These are phyloP conservation scores for Venturia pyrina DNA, from an alignment of 2,329 filamentous ascomycete species.

Conservation along the genomic window DNA sequence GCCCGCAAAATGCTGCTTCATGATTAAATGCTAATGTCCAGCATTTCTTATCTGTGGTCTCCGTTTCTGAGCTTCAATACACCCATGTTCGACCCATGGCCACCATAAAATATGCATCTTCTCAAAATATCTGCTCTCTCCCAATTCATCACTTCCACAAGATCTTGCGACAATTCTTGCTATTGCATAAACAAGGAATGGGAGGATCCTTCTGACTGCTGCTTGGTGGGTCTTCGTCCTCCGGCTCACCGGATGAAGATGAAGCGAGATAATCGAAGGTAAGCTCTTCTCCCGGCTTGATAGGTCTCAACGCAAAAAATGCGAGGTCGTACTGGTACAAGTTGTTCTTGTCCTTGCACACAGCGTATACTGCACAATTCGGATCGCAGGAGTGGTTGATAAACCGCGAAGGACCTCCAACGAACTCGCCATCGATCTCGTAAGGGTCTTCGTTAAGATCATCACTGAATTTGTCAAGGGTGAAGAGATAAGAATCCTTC, in stretches of 20 bases:
- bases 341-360: slow-evolving; percentile 67
- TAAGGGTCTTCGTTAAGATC: slow-evolving; percentile 36
- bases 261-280: slow-evolving; percentile 69
- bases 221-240: slow-evolving; percentile 24
- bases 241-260: slow-evolving; percentile 17
- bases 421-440: slow-evolving; percentile 57
- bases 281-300: slow-evolving; percentile 56
- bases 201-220: slow-evolving; percentile 24
- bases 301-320: slow-evolving; percentile 61
- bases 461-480: slow-evolving; percentile 70
- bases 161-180: slow-evolving; percentile 56
- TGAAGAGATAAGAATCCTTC: slow-evolving; percentile 74
- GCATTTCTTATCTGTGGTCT: background rate
- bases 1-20: background rate
- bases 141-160: slow-evolving; percentile 43
- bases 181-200: slow-evolving; percentile 46
- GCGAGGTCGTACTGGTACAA: slow-evolving; percentile 66
- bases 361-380: slow-evolving; percentile 69
- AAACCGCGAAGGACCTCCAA: slow-evolving; percentile 69
- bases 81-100: background rate
- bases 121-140: background rate
- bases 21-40: background rate
- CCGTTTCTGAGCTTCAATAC: background rate
- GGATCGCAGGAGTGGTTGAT: slow-evolving; percentile 77
- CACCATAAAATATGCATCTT: too few relatives aligned